Percentiles rank a stretch among this genome's conserved stretches.
These are phyloP conservation scores for Lepraria neglecta DNA, from an alignment of 495 filamentous ascomycete genomes.

Conservation along the genomic window DNA sequence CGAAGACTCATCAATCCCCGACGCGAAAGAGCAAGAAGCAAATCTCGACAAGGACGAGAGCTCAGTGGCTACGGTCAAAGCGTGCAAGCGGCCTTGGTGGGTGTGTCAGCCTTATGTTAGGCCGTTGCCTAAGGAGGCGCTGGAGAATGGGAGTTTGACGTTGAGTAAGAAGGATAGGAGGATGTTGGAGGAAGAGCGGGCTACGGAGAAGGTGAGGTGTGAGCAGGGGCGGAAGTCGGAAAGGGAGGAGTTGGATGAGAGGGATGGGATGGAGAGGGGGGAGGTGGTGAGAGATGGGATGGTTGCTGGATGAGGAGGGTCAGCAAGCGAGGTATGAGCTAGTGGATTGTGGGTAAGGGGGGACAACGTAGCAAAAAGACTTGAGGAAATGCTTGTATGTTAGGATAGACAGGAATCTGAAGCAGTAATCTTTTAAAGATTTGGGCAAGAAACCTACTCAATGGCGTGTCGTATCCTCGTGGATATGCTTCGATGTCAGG, in stretches of 20 bases:
- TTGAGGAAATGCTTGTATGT: too few species aligned
- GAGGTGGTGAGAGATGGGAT: slow-evolving; percentile 39
- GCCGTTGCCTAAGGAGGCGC: slow-evolving; percentile 81
- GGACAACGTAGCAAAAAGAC: too few species aligned
- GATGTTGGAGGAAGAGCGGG: slow-evolving; percentile 34
- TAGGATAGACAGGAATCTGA: too few species aligned
- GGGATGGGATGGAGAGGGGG: slow-evolving; percentile 24
- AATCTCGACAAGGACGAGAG: slow-evolving; percentile 38
- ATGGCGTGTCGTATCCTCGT: too few species aligned
- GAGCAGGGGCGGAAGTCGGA: slow-evolving; percentile 17
- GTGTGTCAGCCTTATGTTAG: slow-evolving; percentile 86
- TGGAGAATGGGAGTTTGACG: slow-evolving; percentile 70
- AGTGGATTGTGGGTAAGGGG: too few species aligned
- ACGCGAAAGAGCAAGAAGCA: slow-evolving; percentile 32
- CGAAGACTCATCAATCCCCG: slow-evolving; percentile 34
- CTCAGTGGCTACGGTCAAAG: slow-evolving; percentile 60
- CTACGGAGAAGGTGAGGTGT: slow-evolving; percentile 21
- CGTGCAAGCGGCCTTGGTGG: slow-evolving; percentile 81
- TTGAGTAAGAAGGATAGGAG: slow-evolving; percentile 52
- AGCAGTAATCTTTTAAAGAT: too few species aligned
- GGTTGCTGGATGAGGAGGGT: slow-evolving; percentile 32
- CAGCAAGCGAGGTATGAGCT: background rate
- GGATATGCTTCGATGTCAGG: too few species aligned
- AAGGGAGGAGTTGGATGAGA: slow-evolving; percentile 26
- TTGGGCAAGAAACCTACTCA: too few species aligned